Evolutionary conservation across 371 early-diverging fungal species (phyloP), one percentile per base, ranked within the genome.

Genomic region (Zychaea mexicana): DNA sequence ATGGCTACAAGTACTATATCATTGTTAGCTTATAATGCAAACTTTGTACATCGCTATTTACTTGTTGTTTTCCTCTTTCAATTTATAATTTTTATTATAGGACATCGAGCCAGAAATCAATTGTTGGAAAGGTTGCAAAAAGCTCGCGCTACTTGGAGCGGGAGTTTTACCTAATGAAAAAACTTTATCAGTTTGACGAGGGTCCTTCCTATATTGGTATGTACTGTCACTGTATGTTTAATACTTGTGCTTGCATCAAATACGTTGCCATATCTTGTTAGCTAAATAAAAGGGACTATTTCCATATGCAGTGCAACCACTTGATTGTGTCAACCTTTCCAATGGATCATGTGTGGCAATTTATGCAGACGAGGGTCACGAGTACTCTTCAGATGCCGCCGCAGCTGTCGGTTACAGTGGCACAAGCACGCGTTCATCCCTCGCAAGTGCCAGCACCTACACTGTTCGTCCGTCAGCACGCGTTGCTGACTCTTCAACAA

Each of bases 101-200:
- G 56, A 74, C 74, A 19, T 71, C 69, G 2, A 70, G 73, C 42
- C 70, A 72, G 30, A 69, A 61, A 19, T 70, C 74, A 4, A 76
- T 78, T 0, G 58, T 78, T 13, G 79, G 72, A 9, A 75, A 76
- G 52, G 59, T 78, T 46, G 72, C 79, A 12, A 61, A 69, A 6
- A 68, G 63, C 57, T 69, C 76, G 22, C 31, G 73, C 8, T 55
- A 63, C 6, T 49, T 78, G 15, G 79, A 78, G 67, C 57, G 79
- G 52, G 79, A 78, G 45, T 78, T 69, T 61, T 73, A 76, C 42
- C 65, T 78, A 4, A 75, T 70, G 62, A 70, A 71, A 17, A 65
- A 70, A 60, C 60, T 78, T 32, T 71, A 73, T 62, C 65, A 75
- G 38, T 36, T 69, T 10, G 32, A 64, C 8, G 78, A 76, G 57